These are phyloP conservation scores for Phytophthora ohioensis DNA, from an alignment of 352 stramenopile genomes.

Conservation along the genomic window DNA sequence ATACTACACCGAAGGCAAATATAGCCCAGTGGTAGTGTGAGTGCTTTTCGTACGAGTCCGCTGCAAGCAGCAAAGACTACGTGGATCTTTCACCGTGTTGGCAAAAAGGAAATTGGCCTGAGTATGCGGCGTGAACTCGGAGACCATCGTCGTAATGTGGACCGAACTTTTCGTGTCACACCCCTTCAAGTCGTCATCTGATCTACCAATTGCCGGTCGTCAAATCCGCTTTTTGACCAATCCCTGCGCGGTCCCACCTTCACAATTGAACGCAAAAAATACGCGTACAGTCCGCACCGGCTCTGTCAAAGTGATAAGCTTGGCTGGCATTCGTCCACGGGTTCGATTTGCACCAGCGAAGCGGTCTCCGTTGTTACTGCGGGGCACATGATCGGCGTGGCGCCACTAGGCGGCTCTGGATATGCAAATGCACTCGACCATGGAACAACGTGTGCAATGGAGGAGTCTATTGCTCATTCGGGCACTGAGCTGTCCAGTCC, in stretches of 20 bases:
- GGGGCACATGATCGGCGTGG: slow-evolving; percentile 1
- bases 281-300: slow-evolving; percentile 12
- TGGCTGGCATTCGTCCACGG: slow-evolving; percentile 29
- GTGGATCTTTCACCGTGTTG: slow-evolving; percentile 22
- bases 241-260: slow-evolving; percentile 19
- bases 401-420: slow-evolving; percentile 1
- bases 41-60: slow-evolving; percentile 27
- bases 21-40: slow-evolving; percentile 5
- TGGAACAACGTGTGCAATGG: slow-evolving; percentile 22
- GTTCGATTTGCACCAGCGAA: slow-evolving; percentile 15
- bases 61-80: slow-evolving; percentile 31
- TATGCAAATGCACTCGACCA: slow-evolving; percentile 1
- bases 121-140: slow-evolving; percentile 1
- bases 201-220: slow-evolving; percentile 27
- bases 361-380: slow-evolving; percentile 22
- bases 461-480: slow-evolving; percentile 3
- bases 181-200: slow-evolving; percentile 16
- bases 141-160: slow-evolving; percentile 24
- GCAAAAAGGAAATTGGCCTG: slow-evolving; percentile 34
- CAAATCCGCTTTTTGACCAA: slow-evolving; percentile 17
- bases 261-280: slow-evolving; percentile 32
- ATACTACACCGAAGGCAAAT: slow-evolving; percentile 15
- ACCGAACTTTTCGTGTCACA: slow-evolving; percentile 26
- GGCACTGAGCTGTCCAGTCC: slow-evolving; percentile 1
- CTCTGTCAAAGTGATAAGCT: slow-evolving; percentile 22